Evolutionary conservation across 371 early-diverging fungal genomes (phyloP), one percentile per base, ranked within the genome.

Genomic region (Massospora cicadina): DNA sequence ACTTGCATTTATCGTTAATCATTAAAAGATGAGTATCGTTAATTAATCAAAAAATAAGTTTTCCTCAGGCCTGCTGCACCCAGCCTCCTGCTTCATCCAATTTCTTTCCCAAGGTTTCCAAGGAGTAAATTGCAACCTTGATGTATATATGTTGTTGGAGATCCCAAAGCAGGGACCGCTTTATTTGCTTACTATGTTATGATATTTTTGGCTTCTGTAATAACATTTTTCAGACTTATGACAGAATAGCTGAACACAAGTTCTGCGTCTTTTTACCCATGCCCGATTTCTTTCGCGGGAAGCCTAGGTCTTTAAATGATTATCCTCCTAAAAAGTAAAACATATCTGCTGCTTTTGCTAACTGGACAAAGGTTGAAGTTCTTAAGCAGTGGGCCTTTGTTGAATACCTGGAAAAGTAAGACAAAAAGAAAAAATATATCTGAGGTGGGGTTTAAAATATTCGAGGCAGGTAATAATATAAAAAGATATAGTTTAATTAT

Each of bases 251-350:
- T 7, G 63, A 74, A n/a, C 68, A 71, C 61, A 79, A 80, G 7
- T 84, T 76, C 75, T 76, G 73, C 54, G 85, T 86, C 0, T 75
- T 79, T 23, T 73, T 87, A n/a, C n/a, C n/a, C n/a, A n/a, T n/a
- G 69, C 87, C 87, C 30, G 85, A 87, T 66, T 76, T 85, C 60
- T 77, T 84, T 66, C 77, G 72, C 60, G 81, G 80, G 25, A 70
- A 77, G 32, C 76, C 77, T 53, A 73, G 72, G 60, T 67, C 68
- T 13, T n/a, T 7, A 1, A 66, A 69, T 7, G 28, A 58, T n/a
- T 63, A 63, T 29, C 57, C 63, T 13, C 54, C 53, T 60, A 28
- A 30, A 32, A 55, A 60, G 66, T 66, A 66, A 66, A 1, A 60
- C 21, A 25, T 29, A 33, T 43, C 43, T 17, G 5, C 17, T 5